A percentile compares a stretch with the other conserved stretches of the same genome.
Evolutionary conservation across 192 early-diverging fungal genomes (phyloP).

Genomic region (Chytriomyces sp.): DNA sequence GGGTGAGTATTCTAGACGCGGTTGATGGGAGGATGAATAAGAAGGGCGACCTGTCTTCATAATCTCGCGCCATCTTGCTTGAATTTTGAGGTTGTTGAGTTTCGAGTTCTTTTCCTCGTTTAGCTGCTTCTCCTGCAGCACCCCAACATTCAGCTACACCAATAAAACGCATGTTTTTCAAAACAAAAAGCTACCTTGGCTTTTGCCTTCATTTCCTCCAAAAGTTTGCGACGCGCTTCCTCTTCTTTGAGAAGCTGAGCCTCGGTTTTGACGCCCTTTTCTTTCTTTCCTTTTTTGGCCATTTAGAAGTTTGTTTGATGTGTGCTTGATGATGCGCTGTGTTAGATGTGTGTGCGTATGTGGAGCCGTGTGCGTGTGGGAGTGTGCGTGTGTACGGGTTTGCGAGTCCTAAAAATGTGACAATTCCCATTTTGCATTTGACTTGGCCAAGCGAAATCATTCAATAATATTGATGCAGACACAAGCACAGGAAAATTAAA

Average conservation of each 20-base stretch:
- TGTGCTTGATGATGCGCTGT: neutral
- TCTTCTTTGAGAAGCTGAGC: slow-evolving; percentile 58
- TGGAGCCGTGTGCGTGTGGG: slow-evolving; percentile 3
- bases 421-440: no score
- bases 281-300: slow-evolving; percentile 59
- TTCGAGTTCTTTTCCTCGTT: slow-evolving; percentile 60
- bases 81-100: slow-evolving; percentile 63
- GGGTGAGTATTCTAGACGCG: neutral
- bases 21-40: neutral
- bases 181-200: slow-evolving; percentile 50
- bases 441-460: no score
- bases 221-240: slow-evolving; percentile 48
- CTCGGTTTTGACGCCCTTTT: slow-evolving; percentile 55
- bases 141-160: neutral
- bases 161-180: neutral
- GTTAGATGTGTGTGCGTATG: neutral
- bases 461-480: no score
- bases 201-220: slow-evolving; percentile 57
- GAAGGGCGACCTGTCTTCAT: slow-evolving; percentile 58
- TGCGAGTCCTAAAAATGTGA: no score
- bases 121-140: slow-evolving; percentile 48
- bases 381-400: neutral
- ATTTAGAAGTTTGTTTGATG: slow-evolving; percentile 8
- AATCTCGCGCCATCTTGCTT: slow-evolving; percentile 65
- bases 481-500: no score